These are phyloP conservation scores for Diplodia mutila DNA, from an alignment of 2,329 filamentous ascomycete species.

Conservation along the genomic window DNA sequence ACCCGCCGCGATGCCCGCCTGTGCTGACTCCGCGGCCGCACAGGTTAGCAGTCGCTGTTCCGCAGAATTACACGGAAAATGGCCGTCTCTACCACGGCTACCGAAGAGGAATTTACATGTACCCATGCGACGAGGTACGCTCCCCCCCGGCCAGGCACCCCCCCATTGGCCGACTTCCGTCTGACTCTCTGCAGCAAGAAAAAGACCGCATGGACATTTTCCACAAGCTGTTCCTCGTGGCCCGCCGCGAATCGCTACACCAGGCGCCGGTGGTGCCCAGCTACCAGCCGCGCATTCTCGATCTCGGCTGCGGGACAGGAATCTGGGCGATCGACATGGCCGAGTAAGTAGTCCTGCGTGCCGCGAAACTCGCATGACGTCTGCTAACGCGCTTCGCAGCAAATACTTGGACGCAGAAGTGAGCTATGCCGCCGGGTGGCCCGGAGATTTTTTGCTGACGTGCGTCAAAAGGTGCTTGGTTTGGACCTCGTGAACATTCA, in stretches of 20 bases:
- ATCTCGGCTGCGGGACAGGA: conserved; percentile 82
- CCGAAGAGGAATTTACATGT: conserved; percentile 70
- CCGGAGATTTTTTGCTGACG: conserved; percentile 23
- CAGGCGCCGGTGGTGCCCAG: conserved; percentile 47
- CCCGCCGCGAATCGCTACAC: conserved; percentile 58
- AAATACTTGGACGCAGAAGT: conserved; percentile 61
- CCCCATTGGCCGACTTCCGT: neutral
- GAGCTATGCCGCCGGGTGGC: conserved; percentile 27
- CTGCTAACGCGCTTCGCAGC: conserved; percentile 43
- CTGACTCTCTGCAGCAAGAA: conserved; percentile 58
- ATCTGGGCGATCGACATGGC: conserved; percentile 91
- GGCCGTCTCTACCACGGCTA: conserved; percentile 71
- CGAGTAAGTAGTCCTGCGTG: conserved; percentile 58
- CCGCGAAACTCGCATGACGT: neutral
- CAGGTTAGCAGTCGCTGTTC: conserved; percentile 43
- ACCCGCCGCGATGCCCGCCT: neutral
- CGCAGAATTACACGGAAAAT: conserved; percentile 63
- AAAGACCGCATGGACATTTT: conserved; percentile 80
- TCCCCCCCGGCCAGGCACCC: neutral
- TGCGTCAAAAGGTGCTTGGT: conserved; percentile 55
- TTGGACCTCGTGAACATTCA: conserved; percentile 67
- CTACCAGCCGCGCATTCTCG: conserved; percentile 57
- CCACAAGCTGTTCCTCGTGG: conserved; percentile 74
- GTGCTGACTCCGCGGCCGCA: conserved; percentile 17
- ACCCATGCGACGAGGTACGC: conserved; percentile 75